Evolutionary conservation across 176 grass and related monocot genomes (phyloP).

Genomic region (Avena atlantica): DNA sequence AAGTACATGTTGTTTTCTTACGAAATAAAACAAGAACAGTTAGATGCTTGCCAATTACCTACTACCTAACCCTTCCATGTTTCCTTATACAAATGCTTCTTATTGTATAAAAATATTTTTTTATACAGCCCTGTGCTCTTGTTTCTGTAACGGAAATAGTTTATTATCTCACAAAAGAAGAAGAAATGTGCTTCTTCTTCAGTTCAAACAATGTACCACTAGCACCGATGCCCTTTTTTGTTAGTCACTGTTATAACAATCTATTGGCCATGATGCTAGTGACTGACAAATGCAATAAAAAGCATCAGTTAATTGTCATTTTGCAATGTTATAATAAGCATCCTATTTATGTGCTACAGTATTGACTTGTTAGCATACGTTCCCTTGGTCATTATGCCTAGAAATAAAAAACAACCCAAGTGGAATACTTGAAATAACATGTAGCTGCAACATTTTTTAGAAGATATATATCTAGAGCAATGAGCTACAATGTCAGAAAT

Average conservation of each 20-base stretch:
- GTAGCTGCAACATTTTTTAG: neutral
- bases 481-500: neutral
- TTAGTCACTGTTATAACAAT: neutral
- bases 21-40: neutral
- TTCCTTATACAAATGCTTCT: neutral
- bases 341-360: neutral
- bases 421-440: conserved; percentile 37
- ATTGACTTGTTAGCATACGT: neutral
- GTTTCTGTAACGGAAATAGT: conserved; percentile 1
- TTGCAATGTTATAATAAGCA: neutral
- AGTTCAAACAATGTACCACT: conserved; percentile 1
- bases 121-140: neutral
- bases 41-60: neutral
- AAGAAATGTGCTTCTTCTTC: neutral
- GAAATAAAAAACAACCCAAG: neutral
- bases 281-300: neutral
- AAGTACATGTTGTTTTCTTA: neutral
- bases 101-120: neutral
- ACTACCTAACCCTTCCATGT: neutral
- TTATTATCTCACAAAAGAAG: neutral
- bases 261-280: neutral
- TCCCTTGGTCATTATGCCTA: neutral
- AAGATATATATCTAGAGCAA: neutral
- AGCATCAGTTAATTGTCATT: neutral
- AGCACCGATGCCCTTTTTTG: neutral